Evolutionary conservation across 768 basidiomycete species (phyloP), one percentile per base, ranked within the genome.

Genomic region (Boletus sp.): DNA sequence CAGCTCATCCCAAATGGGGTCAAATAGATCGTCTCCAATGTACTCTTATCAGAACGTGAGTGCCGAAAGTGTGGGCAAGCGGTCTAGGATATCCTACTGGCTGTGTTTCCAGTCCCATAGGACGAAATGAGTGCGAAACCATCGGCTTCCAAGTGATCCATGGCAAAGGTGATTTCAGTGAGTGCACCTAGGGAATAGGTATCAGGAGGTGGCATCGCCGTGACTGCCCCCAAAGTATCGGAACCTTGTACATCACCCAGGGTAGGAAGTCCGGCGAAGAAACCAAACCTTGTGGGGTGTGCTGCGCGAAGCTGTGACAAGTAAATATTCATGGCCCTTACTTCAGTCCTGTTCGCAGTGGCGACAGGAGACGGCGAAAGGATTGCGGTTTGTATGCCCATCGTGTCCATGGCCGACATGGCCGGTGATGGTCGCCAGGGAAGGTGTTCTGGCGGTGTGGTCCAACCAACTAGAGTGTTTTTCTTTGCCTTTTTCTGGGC

Each of bases 1-100:
- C 29, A 91, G 76, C 61, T 85, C 87, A n/a, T 76, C 75, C 88
- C 87, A 90, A 54, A 91, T 74, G 15, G 79, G 74, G 49, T 85
- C 82, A 57, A 82, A 90, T 10, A 61, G 57, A 56, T 84, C 80
- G 62, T 89, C 78, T 10, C 84, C 88, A 33, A 89, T 65, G 66
- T 88, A 90, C 52, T 69, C 87, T 89, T 89, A 55, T 51, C 37
- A 21, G 34, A 30, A 29, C 6, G 42, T 67, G 50, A 58, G 61
- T 51, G 23, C 30, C 27, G 4, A 48, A 23, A 21, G 25, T 5
- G 13, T 21, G 41, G 30, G 47, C 15, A 33, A 38, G 32, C 15
- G 41, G 35, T 37, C 34, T 9, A 8, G 29, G 42, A 29, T 5
- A 49, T 58, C 76, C 57, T 61, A 88, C 87, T 82, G 25, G 85